These are phyloP conservation scores for Entelexis sorbosivorans DNA, from an alignment of 1,139 yeast genomes.

Conservation along the genomic window DNA sequence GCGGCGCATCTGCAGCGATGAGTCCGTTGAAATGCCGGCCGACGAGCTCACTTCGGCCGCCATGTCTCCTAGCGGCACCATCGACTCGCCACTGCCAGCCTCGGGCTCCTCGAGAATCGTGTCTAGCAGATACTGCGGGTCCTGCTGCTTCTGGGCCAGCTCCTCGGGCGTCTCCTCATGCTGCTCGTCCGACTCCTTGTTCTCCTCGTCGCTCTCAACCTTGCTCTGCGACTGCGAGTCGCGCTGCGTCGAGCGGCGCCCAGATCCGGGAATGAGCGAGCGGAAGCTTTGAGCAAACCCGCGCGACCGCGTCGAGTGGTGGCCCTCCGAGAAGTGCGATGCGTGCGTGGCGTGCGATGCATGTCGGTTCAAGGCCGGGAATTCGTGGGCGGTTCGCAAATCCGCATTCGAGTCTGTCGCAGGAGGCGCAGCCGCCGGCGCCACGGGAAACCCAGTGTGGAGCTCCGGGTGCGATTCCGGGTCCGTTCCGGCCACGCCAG, in stretches of 20 bases:
- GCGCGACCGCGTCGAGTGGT: not conserved
- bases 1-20: slow-evolving; percentile 11
- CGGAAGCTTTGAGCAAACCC: not conserved
- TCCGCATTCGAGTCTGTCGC: not conserved
- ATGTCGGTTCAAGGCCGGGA: not conserved
- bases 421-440: not conserved
- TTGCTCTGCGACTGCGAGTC: not conserved
- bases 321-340: not conserved
- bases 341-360: slow-evolving; percentile 1
- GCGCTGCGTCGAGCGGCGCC: not conserved
- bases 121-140: slow-evolving; percentile 21
- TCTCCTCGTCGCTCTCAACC: slow-evolving; percentile 3
- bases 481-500: not conserved
- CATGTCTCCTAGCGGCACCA: slow-evolving; percentile 24
- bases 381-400: slow-evolving; percentile 3
- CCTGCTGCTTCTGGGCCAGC: slow-evolving; percentile 11
- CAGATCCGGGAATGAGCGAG: not conserved
- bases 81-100: slow-evolving; percentile 23
- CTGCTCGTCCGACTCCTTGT: not conserved
- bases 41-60: slow-evolving; percentile 26
- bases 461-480: slow-evolving; percentile 1
- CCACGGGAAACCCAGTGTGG: not conserved
- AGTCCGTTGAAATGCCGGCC: slow-evolving; percentile 20
- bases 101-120: slow-evolving; percentile 25
- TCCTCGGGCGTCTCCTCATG: slow-evolving; percentile 13